Percentiles rank a stretch among this genome's conserved stretches.
These are phyloP conservation scores for Pterocarpus santalinus DNA, from an alignment of 306 rosid genomes.

Conservation along the genomic window DNA sequence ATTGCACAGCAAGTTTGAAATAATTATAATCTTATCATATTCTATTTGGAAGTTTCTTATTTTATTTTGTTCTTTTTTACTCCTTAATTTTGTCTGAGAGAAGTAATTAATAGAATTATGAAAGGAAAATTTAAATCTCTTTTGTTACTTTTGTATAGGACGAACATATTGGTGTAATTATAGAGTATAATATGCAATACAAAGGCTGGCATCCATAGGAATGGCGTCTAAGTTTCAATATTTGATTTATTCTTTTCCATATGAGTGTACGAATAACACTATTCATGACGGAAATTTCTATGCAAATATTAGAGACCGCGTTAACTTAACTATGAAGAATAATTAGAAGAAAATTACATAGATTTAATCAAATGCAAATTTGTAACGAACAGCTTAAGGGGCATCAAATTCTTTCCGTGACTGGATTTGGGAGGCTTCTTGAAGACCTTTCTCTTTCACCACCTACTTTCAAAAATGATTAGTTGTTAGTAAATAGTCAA, in stretches of 20 bases:
- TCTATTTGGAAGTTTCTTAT: background rate
- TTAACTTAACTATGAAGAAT: constrained; percentile 35
- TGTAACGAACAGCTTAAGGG: background rate
- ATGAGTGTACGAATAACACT: background rate
- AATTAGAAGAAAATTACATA: background rate
- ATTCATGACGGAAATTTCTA: background rate
- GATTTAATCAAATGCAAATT: background rate
- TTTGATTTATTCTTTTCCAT: constrained; percentile 8
- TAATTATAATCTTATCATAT: background rate
- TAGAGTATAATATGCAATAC: background rate
- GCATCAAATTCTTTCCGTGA: background rate
- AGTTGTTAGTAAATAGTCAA: background rate
- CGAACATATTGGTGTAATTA: background rate
- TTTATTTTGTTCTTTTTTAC: background rate
- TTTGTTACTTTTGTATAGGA: background rate
- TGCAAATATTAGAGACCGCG: constrained; percentile 10
- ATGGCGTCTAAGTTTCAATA: constrained; percentile 10
- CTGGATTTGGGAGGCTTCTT: constrained; percentile 22
- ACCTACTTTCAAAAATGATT: background rate
- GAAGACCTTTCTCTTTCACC: background rate
- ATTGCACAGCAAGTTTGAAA: constrained; percentile 48
- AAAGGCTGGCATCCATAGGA: constrained; percentile 14
- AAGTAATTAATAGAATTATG: background rate
- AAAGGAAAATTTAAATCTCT: background rate
- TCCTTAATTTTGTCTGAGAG: background rate